Conservation (phyloP, 2,329 filamentous ascomycete species). For the Venturia nashicola region DNA sequence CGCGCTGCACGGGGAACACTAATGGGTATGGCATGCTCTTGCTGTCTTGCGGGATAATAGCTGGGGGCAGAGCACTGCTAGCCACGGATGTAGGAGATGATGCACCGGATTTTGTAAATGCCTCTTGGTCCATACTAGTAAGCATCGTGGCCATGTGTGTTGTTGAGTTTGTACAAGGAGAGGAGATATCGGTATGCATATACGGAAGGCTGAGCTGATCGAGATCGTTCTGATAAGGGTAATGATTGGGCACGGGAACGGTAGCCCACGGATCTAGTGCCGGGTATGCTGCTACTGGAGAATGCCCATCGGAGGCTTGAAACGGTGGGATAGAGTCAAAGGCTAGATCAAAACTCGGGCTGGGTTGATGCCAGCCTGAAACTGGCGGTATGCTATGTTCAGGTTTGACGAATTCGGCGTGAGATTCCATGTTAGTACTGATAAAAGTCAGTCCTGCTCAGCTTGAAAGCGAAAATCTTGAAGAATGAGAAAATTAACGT, state of each 20-base stretch:
- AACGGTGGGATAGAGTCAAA: not conserved
- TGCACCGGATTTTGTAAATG: not conserved
- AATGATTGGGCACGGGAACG: not conserved
- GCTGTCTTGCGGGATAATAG: not conserved
- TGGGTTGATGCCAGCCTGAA: not conserved
- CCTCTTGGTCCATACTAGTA: not conserved
- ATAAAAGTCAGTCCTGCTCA: not conserved
- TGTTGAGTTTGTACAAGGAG: not conserved
- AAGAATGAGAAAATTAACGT: not conserved
- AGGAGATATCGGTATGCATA: not conserved
- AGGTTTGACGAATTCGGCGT: not conserved
- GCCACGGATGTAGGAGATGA: constrained; percentile 1
- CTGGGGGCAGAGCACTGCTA: constrained; percentile 1
- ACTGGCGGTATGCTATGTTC: not conserved
- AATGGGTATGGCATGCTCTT: constrained; percentile 6
- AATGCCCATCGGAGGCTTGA: not conserved
- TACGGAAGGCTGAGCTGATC: not conserved
- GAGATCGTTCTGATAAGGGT: not conserved
- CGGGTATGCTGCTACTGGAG: not conserved
- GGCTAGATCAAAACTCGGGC: not conserved
- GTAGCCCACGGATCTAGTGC: not conserved
- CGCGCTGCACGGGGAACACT: not conserved
- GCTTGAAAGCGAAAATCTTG: not conserved
- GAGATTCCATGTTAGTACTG: not conserved
- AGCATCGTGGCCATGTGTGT: not conserved